phyloP scores from a whole-genome alignment of 225 moss, liverwort and hornwort species.

The Pseudoscleropodium purum region DNA sequence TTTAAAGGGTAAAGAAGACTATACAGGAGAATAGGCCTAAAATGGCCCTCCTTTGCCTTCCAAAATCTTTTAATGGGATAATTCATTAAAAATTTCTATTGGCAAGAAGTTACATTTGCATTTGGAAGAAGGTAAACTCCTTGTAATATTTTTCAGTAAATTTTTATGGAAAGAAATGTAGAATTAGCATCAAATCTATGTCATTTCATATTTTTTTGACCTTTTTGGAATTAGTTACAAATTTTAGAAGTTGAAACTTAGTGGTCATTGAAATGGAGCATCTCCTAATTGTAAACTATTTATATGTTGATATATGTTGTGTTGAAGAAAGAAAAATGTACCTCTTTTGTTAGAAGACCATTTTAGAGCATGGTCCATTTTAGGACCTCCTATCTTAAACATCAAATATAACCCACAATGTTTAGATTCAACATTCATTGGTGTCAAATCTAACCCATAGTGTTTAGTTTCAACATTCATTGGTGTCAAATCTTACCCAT shows the following conservation, averaged over 20 bases:
- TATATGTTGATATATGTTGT: neutral
- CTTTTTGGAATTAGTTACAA: too few species aligned
- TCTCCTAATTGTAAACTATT: neutral
- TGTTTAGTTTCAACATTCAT: too few species aligned
- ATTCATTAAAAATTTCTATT: too few species aligned
- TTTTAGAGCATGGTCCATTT: fast-evolving
- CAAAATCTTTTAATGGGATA: too few species aligned
- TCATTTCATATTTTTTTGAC: neutral
- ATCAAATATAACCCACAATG: neutral
- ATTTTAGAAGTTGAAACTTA: neutral
- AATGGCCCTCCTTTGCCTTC: too few species aligned
- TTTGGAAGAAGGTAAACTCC: neutral
- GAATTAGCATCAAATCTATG: neutral
- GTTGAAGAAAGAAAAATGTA: neutral
- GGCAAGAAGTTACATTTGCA: too few species aligned
- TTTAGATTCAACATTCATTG: too few species aligned
- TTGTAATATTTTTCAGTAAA: neutral
- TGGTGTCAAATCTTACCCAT: neutral
- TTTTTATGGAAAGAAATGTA: neutral
- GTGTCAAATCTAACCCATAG: neutral
- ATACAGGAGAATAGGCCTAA: too few species aligned
- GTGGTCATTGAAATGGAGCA: neutral
- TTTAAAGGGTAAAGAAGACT: too few species aligned
- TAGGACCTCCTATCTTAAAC: neutral
- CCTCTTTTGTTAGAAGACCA: fast-evolving